Evolutionary conservation across 352 stramenopile genomes (phyloP), one percentile per base, ranked within the genome.

Genomic region (Thalassiosira tumida): DNA sequence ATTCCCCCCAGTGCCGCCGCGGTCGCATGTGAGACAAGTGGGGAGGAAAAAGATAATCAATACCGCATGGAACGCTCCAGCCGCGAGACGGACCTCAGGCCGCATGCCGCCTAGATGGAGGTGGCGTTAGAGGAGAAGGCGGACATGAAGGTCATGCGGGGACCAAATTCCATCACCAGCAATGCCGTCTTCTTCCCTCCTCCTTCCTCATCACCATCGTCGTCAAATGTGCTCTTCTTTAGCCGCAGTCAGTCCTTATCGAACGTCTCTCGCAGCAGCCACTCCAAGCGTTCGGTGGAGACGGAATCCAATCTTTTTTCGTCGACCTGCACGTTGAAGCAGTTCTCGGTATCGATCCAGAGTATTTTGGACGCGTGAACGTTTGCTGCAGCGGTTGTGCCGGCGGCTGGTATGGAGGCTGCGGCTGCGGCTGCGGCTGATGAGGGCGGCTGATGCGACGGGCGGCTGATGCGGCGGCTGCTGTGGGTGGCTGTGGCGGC

Each of bases 91-190:
- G 93, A 86, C 5, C 93, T 91, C 38, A 99, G 91, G 62, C 98
- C 98, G 86, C 98, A 99, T 0, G 98, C 97, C 43, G 98, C 94
- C 94, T 98, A 99, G 90, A 99, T 99, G 81, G 98, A 98, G 5
- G 99, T 97, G 33, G 98, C 98, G 93, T 99, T 99, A 50, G 98
- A 99, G 65, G 98, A 99, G 96, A 99, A 99, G 7, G 99, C 98
- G 15, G 98, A 99, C 21, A 98, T 99, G 93, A 99, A 99, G 78
- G 98, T 99, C 96, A 99, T 98, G 26, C 99, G 98, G 35, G 99
- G 98, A 24, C 99, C 99, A 78, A 99, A 98, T 94, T 99, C 98
- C 0, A 99, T 91, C 4, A 99, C 92, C 26, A 38, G 91, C 82
- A 2, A 91, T 40, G 24, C 95, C 95, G 50, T n/a, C n/a, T n/a